Conservation (phyloP, 345 rosid species). For the Moringa oleifera region DNA sequence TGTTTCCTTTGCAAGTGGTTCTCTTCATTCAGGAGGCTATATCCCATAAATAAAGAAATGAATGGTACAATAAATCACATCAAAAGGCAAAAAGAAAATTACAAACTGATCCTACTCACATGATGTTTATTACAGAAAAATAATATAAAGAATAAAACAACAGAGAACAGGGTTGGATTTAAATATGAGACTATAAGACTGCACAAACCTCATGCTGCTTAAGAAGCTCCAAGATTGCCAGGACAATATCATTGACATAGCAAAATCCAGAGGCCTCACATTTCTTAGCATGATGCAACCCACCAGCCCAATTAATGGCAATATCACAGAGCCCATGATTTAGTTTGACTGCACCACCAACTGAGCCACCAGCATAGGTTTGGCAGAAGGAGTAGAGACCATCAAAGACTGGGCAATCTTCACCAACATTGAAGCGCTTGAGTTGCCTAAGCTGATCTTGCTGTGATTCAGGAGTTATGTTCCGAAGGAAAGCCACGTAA, state of each 20-base stretch:
- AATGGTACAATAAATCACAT: too few relatives aligned
- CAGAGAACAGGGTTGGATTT: too few relatives aligned
- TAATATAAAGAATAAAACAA: too few relatives aligned
- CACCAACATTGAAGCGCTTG: constrained; percentile 69
- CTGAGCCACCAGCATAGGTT: constrained; percentile 52
- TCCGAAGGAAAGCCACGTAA: constrained; percentile 55
- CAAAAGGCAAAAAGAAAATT: too few relatives aligned
- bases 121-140: too few relatives aligned
- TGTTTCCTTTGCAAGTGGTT: too few relatives aligned
- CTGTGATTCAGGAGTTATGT: constrained; percentile 66
- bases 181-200: neutral
- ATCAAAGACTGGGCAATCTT: constrained; percentile 71
- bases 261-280: constrained; percentile 53
- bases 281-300: constrained; percentile 71
- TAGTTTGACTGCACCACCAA: constrained; percentile 63
- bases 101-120: too few relatives aligned
- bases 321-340: constrained; percentile 58
- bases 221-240: constrained; percentile 68
- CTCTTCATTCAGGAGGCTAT: too few relatives aligned
- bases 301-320: constrained; percentile 68
- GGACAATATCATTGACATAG: constrained; percentile 69
- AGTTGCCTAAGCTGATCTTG: constrained; percentile 67
- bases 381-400: constrained; percentile 49
- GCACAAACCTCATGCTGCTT: constrained; percentile 58
- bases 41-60: too few relatives aligned